Base-by-base conservation (phyloP, 1,139 yeast species). In the Suhomyces wounanorum region DNA sequence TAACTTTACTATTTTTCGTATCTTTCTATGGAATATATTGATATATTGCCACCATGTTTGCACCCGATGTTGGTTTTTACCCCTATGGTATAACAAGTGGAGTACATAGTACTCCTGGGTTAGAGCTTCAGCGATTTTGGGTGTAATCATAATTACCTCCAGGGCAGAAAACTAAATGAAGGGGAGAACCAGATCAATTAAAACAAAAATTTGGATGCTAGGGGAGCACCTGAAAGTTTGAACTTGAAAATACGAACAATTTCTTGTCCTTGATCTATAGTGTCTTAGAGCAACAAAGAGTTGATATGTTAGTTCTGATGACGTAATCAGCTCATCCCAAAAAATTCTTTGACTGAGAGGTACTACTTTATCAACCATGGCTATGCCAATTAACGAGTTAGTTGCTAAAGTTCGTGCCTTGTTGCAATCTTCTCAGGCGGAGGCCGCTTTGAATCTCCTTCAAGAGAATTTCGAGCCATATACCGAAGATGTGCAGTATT, bases 11-110 rank as follows among this genome's bases (percentile, higher is more conserved):
- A 83, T 65, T 46, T 74, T 72, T 8, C 84, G 69, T 16, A 83
- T 57, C 43, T 79, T 72, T 35, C 96, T 75, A 56, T 86, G 85
- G 23, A 88, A 63, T n/a, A 85, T 77, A 53, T 83, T 77, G 46
- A 90, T 70, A 53, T 81, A 77, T 51, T 72, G 78, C 92, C 96
- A 90, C 97, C 97, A 90, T 21, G 63, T 64, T 40, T 88, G 80
- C 14, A 77, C 79, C n/a, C 84, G 72, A 60, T 89, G 96, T 65
- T 90, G 97, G 63, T 89, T 89, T 54, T 77, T 75, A 64, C 85
- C 87, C 54, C 96, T 71, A 58, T 86, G 89, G 61, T 86, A 83
- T 3, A 89, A 58, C 43, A 89, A 65, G 57, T 82, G 86, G 8
- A 88, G 63, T 3, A 88, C 62, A 33, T 79, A 77, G 47, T 71